A percentile compares a stretch with the other conserved stretches of the same genome.
phyloP scores from a whole-genome alignment of 495 filamentous ascomycete genomes.

The Neurospora tetrasperma region DNA sequence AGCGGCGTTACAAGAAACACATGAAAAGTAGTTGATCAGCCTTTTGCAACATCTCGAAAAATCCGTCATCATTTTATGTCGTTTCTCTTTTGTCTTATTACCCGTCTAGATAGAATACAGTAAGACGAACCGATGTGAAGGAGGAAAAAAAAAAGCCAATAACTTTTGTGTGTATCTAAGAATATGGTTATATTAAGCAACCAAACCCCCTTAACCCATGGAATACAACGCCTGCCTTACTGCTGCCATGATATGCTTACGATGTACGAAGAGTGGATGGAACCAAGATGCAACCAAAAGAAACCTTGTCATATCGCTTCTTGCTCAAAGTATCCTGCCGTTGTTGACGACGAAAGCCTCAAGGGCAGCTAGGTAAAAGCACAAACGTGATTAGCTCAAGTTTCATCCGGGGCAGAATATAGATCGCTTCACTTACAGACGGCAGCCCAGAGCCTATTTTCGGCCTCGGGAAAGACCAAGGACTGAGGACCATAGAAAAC shows the following conservation, averaged over 20 bases:
- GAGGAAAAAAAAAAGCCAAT: background rate
- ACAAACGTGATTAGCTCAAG: slow-evolving; percentile 1
- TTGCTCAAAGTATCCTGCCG: slow-evolving; percentile 45
- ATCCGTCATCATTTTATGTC: background rate
- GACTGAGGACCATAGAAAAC: slow-evolving; percentile 79
- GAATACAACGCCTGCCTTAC: background rate
- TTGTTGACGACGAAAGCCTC: slow-evolving; percentile 89
- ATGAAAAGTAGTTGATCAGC: background rate
- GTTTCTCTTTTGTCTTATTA: background rate
- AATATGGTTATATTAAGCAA: background rate
- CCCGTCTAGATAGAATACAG: background rate
- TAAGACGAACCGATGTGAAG: background rate
- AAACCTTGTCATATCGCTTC: background rate
- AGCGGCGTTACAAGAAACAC: background rate
- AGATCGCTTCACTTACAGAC: slow-evolving; percentile 41
- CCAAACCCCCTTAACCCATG: background rate
- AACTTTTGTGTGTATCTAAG: background rate
- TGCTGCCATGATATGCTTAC: background rate
- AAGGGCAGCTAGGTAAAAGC: slow-evolving; percentile 46
- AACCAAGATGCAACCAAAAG: slow-evolving; percentile 3
- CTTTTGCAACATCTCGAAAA: background rate
- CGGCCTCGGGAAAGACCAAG: slow-evolving; percentile 85
- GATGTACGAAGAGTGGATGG: background rate
- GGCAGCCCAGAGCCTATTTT: slow-evolving; percentile 88
- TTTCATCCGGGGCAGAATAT: background rate